Conservation (phyloP, 768 basidiomycete genomes). For the Phlebiopsis flavidoalba region DNA sequence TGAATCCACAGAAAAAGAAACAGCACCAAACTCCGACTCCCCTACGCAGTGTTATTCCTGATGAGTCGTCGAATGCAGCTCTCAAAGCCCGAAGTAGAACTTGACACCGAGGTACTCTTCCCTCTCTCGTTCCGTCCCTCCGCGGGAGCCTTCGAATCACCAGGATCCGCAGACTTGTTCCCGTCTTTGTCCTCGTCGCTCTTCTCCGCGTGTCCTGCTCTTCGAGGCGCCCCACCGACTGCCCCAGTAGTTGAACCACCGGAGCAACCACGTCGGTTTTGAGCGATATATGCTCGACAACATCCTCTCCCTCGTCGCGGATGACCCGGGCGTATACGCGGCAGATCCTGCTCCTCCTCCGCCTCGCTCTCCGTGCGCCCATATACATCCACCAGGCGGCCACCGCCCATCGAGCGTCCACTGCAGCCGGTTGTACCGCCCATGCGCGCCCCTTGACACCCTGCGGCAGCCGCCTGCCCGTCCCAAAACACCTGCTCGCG, state of each 20-base stretch:
- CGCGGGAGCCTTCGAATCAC: background rate
- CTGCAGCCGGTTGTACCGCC: slow-evolving; percentile 59
- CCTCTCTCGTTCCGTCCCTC: background rate
- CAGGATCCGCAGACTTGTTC: background rate
- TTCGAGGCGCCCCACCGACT: slow-evolving; percentile 43
- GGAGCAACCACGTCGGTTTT: slow-evolving; percentile 74
- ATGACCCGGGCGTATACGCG: slow-evolving; percentile 21
- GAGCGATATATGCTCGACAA: slow-evolving; percentile 52
- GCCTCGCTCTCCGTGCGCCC: slow-evolving; percentile 76
- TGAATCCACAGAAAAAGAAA: no score
- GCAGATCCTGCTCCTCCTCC: slow-evolving; percentile 54
- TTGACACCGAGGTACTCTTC: background rate
- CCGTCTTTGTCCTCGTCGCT: background rate
- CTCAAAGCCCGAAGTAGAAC: background rate
- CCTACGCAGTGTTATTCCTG: background rate
- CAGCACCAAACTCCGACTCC: no score
- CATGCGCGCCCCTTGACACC: slow-evolving; percentile 55
- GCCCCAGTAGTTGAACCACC: slow-evolving; percentile 76
- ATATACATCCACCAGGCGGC: slow-evolving; percentile 57
- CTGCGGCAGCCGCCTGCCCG: slow-evolving; percentile 40
- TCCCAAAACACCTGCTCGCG: slow-evolving; percentile 67
- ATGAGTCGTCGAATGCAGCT: background rate
- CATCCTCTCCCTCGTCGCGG: slow-evolving; percentile 33
- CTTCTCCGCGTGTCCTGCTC: slow-evolving; percentile 10
- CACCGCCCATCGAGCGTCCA: slow-evolving; percentile 56